A percentile compares a stretch with the other conserved stretches of the same genome.
Evolutionary conservation across 2,329 filamentous ascomycete species (phyloP).

Genomic region (Knoxdaviesia capensis): DNA sequence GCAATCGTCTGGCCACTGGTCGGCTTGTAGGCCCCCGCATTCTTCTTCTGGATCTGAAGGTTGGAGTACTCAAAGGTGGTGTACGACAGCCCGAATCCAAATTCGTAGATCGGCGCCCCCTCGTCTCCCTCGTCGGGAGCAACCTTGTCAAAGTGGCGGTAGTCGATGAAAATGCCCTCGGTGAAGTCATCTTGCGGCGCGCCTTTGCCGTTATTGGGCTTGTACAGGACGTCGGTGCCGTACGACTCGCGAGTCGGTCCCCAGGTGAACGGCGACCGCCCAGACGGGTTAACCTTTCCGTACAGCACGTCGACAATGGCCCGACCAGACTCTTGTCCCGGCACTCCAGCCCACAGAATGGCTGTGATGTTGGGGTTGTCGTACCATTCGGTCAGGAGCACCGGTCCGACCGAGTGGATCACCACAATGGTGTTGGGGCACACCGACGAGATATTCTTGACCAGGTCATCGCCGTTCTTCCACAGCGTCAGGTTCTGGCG

Average conservation of each 20-base stretch:
- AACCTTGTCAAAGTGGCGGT: slow-evolving; percentile 44
- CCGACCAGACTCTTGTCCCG: slow-evolving; percentile 70
- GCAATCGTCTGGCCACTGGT: slow-evolving; percentile 39
- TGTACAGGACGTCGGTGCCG: slow-evolving; percentile 43
- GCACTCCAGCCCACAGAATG: slow-evolving; percentile 64
- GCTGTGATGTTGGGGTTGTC: slow-evolving; percentile 62
- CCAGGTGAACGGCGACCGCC: slow-evolving; percentile 64
- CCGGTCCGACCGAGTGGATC: slow-evolving; percentile 68
- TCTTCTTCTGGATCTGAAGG: slow-evolving; percentile 31
- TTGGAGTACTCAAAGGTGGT: slow-evolving; percentile 61
- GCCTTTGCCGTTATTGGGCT: slow-evolving; percentile 44
- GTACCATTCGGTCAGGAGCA: slow-evolving; percentile 57
- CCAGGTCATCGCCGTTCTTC: slow-evolving; percentile 60
- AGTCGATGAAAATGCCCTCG: slow-evolving; percentile 65
- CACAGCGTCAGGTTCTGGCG: slow-evolving; percentile 85
- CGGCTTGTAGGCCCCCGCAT: slow-evolving; percentile 32
- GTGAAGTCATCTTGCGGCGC: slow-evolving; percentile 55
- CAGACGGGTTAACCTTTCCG: slow-evolving; percentile 57
- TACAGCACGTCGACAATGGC: slow-evolving; percentile 68
- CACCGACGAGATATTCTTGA: slow-evolving; percentile 56
- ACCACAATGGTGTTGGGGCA: slow-evolving; percentile 86
- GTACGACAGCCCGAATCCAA: slow-evolving; percentile 65
- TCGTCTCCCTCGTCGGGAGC: slow-evolving; percentile 16
- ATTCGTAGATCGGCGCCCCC: slow-evolving; percentile 56
- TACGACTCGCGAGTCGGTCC: slow-evolving; percentile 48